A percentile compares a stretch with the other conserved stretches of the same genome.
phyloP scores from a whole-genome alignment of 306 rosid species.

The Begonia masoniana region DNA sequence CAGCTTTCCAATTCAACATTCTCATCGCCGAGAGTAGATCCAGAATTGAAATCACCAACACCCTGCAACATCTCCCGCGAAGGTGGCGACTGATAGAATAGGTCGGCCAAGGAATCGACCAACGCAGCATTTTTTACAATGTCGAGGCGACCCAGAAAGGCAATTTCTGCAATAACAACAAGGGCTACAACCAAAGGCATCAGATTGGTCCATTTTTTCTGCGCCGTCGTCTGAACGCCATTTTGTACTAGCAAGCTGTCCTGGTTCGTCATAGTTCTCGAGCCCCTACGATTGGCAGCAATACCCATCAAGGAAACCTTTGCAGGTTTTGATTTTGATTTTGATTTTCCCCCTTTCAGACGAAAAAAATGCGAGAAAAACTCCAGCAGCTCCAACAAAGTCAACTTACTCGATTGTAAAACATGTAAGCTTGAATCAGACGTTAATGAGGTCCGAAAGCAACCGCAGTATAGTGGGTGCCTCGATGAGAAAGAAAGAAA shows the following conservation, averaged over 20 bases:
- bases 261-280: slow-evolving; percentile 34
- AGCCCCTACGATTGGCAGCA: slow-evolving; percentile 40
- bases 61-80: slow-evolving; percentile 11
- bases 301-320: slow-evolving; percentile 35
- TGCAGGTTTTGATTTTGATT: background rate
- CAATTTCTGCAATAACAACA: slow-evolving; percentile 77
- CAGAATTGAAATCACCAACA: slow-evolving; percentile 22
- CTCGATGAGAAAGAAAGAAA: background rate
- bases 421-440: background rate
- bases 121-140: slow-evolving; percentile 59
- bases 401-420: background rate
- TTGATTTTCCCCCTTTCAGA: slow-evolving; percentile 8
- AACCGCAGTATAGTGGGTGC: background rate
- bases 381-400: background rate
- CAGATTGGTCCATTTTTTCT: slow-evolving; percentile 52
- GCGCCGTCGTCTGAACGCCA: slow-evolving; percentile 18
- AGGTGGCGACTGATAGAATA: slow-evolving; percentile 33
- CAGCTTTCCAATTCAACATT: slow-evolving; percentile 37
- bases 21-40: slow-evolving; percentile 11
- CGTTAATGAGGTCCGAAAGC: background rate
- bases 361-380: slow-evolving; percentile 13
- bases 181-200: slow-evolving; percentile 56
- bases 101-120: slow-evolving; percentile 60
- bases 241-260: slow-evolving; percentile 32
- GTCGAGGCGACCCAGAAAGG: slow-evolving; percentile 67